These are phyloP conservation scores for Cordyceps farinosa DNA, from an alignment of 2,329 filamentous ascomycete genomes.

Conservation along the genomic window DNA sequence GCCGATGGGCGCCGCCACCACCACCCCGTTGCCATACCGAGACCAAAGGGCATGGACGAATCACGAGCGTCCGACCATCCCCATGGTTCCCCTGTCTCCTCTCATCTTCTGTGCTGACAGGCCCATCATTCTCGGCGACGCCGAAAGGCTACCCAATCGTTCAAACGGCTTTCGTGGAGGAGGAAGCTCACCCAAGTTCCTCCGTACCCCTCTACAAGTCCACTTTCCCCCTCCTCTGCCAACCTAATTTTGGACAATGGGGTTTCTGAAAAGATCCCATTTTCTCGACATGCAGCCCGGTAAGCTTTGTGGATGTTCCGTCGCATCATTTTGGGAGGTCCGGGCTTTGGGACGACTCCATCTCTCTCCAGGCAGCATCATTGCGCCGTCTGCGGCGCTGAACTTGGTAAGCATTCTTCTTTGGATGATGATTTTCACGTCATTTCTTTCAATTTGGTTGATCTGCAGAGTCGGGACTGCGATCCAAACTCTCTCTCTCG, in stretches of 20 bases:
- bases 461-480: background rate
- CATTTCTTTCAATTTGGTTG: too few species aligned
- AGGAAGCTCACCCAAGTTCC: background rate
- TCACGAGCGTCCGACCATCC: background rate
- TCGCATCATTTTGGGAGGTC: background rate
- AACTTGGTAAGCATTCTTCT: background rate
- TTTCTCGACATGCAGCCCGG: background rate
- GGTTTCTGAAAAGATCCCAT: background rate
- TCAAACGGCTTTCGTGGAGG: background rate
- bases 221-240: too few species aligned
- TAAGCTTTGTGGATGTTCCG: background rate
- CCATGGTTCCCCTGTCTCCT: background rate
- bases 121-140: background rate
- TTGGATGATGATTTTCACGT: background rate
- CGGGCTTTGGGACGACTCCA: background rate
- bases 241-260: background rate
- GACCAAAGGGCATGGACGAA: background rate
- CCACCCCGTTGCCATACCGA: background rate
- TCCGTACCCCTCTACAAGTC: too few species aligned
- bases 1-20: background rate
- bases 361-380: background rate
- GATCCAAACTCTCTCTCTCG: background rate
- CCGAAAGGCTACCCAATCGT: background rate
- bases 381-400: background rate
- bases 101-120: constrained; percentile 5